Percentiles rank a stretch among this genome's conserved stretches.
phyloP scores from a whole-genome alignment of 2,329 filamentous ascomycete genomes.

The Ophiostoma sp. region DNA sequence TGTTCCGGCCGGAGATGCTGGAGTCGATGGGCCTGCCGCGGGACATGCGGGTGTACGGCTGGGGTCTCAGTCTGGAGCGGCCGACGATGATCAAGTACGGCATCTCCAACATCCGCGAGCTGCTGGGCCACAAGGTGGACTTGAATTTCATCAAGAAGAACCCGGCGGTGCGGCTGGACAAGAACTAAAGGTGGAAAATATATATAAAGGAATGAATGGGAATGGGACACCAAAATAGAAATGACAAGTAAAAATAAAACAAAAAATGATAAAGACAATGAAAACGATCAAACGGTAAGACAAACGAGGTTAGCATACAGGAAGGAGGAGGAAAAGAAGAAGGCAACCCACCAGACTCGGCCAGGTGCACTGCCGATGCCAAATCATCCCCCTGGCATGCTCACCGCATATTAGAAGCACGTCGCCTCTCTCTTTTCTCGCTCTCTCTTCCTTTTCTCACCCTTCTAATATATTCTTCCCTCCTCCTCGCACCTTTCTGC shows the following conservation, averaged over 20 bases:
- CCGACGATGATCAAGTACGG: conserved; percentile 97
- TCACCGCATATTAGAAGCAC: background rate
- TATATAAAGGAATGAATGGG: background rate
- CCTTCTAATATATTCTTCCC: background rate
- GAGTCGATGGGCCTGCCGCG: conserved; percentile 83
- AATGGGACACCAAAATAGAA: background rate
- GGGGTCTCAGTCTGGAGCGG: conserved; percentile 83
- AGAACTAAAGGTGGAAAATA: conserved; percentile 51
- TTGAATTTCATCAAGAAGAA: conserved; percentile 87
- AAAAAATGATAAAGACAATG: background rate
- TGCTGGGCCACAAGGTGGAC: conserved; percentile 93
- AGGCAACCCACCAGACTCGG: background rate
- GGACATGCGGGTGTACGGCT: conserved; percentile 89
- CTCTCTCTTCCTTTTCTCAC: background rate
- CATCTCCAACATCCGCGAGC: conserved; percentile 83
- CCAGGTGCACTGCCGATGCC: background rate
- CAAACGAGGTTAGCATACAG: background rate
- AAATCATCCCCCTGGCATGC: background rate
- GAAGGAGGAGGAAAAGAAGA: background rate
- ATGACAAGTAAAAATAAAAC: background rate
- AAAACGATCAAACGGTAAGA: background rate
- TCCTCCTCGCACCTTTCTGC: background rate
- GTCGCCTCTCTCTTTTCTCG: background rate
- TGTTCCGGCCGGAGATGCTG: conserved; percentile 98
- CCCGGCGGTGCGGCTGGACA: conserved; percentile 83